Percentiles rank a stretch among this genome's conserved stretches.
Conservation (phyloP, 805 yeast genomes). For the Myxozyma geophila region DNA sequence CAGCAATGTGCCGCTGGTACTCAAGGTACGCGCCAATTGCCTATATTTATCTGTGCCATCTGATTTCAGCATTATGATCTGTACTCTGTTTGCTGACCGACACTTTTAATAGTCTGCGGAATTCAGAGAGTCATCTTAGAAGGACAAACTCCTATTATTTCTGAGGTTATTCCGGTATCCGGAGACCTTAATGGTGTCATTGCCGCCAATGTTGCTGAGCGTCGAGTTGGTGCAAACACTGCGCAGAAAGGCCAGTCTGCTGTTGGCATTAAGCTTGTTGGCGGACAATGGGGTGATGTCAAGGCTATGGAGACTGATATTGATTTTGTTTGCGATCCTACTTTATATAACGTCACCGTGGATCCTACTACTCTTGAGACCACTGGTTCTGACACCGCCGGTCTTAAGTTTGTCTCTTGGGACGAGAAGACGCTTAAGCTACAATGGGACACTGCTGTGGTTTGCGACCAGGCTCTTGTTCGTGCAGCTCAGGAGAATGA, state of each 20-base stretch:
- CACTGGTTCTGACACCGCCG: conserved; percentile 27
- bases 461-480: conserved; percentile 47
- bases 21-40: conserved; percentile 45
- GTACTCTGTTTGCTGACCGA: neutral
- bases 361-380: conserved; percentile 37
- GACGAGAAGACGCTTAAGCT: conserved; percentile 43
- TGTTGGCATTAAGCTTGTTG: conserved; percentile 50
- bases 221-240: conserved; percentile 1
- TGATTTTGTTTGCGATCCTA: conserved; percentile 42
- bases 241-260: conserved; percentile 15
- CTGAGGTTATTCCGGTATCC: conserved; percentile 63
- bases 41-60: neutral
- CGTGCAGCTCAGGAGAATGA: conserved; percentile 32
- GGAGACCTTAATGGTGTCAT: conserved; percentile 42
- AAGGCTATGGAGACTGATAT: conserved; percentile 46
- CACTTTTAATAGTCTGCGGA: conserved; percentile 62
- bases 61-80: neutral
- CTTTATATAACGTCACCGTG: conserved; percentile 35
- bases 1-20: conserved; percentile 69
- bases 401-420: conserved; percentile 41
- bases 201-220: conserved; percentile 55
- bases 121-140: conserved; percentile 60
- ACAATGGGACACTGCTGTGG: conserved; percentile 50
- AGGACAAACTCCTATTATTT: conserved; percentile 51
- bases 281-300: conserved; percentile 73